A percentile compares a stretch with the other conserved stretches of the same genome.
Conservation (phyloP, 2,329 filamentous ascomycete species). For the Epichloe scottii region DNA sequence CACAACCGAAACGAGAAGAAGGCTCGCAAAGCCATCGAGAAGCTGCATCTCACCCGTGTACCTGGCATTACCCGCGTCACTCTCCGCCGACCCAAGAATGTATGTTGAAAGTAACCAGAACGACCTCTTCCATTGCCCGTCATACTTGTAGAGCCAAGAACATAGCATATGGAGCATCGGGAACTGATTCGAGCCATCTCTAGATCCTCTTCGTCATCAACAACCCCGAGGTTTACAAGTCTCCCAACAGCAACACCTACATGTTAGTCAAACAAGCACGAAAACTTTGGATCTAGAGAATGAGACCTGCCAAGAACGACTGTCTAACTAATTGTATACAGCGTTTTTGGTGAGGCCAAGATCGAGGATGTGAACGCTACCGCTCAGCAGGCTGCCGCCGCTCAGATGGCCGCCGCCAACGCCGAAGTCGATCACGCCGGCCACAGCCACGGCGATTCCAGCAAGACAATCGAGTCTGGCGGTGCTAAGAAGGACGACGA, state of each 20-base stretch:
- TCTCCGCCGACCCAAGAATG: slow-evolving; percentile 96
- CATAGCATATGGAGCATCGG: slow-evolving; percentile 5
- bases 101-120: slow-evolving; percentile 39
- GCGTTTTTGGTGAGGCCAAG: slow-evolving; percentile 99
- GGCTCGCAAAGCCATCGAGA: slow-evolving; percentile 97
- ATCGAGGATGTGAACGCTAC: slow-evolving; percentile 99
- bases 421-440: slow-evolving; percentile 55
- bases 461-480: slow-evolving; percentile 47
- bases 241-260: slow-evolving; percentile 97
- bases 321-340: slow-evolving; percentile 23
- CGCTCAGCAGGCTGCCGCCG: slow-evolving; percentile 78
- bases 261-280: slow-evolving; percentile 54
- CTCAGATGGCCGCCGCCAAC: slow-evolving; percentile 71
- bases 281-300: not conserved
- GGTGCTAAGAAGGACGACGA: slow-evolving; percentile 68
- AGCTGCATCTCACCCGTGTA: slow-evolving; percentile 93
- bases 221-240: slow-evolving; percentile 99
- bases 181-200: slow-evolving; percentile 13
- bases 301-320: not conserved
- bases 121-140: not conserved
- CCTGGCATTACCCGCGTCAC: slow-evolving; percentile 97
- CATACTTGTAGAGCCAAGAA: not conserved
- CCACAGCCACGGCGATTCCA: slow-evolving; percentile 59
- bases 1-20: slow-evolving; percentile 99
- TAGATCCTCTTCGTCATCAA: slow-evolving; percentile 99